Percentiles rank a stretch among this genome's conserved stretches.
Evolutionary conservation across 2,329 filamentous ascomycete genomes (phyloP).

Genomic region (Trichoderma aggressivum): DNA sequence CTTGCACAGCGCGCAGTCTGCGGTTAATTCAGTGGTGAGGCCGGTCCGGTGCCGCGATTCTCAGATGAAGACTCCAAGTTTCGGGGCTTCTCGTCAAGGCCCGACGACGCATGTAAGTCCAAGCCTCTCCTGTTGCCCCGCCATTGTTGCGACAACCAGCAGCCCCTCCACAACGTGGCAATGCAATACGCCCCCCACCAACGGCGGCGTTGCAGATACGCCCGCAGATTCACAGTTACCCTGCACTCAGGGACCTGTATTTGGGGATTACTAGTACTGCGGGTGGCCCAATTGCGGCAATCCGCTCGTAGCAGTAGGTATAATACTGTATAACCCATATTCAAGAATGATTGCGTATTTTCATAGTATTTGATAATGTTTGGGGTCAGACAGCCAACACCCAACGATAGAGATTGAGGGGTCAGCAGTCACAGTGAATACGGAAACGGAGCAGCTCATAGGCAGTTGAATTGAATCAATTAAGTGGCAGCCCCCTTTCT

Average conservation of each 20-base stretch:
- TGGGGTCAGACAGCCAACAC: not conserved
- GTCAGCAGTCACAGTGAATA: not conserved
- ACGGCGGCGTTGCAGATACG: not conserved
- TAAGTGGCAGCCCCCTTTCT: not conserved
- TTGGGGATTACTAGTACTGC: not conserved
- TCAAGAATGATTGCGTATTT: not conserved
- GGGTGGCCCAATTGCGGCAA: not conserved
- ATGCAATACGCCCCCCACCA: not conserved
- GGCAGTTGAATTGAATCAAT: not conserved
- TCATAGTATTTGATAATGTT: not conserved
- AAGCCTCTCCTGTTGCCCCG: conserved; percentile 7
- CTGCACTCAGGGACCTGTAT: not conserved
- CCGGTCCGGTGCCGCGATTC: not conserved
- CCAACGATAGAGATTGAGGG: not conserved
- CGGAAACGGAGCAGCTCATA: not conserved
- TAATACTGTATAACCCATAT: not conserved
- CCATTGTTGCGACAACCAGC: conserved; percentile 7
- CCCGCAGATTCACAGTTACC: not conserved
- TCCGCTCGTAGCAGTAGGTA: not conserved
- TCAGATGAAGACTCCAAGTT: conserved; percentile 14
- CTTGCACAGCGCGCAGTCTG: not conserved
- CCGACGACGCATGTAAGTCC: conserved; percentile 17
- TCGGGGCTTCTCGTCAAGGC: conserved; percentile 1
- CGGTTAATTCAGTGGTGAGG: not conserved
- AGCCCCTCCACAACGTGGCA: conserved; percentile 16